Evolutionary conservation across 1,284 basidiomycete species (phyloP).

Genomic region (Rhodotorula sp.): DNA sequence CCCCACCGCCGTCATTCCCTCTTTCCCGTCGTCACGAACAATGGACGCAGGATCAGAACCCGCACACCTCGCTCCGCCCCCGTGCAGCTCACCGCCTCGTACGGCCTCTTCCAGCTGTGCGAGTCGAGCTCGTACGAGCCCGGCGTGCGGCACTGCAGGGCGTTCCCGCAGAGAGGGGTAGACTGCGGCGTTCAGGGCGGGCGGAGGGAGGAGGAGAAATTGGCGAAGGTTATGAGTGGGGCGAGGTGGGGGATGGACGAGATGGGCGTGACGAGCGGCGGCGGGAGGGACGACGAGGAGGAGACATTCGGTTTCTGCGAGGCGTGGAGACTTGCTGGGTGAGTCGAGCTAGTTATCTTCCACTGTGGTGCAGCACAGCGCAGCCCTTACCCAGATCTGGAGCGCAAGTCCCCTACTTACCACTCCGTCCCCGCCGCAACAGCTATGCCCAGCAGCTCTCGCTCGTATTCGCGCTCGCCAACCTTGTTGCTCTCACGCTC

Average conservation of each 20-base stretch:
- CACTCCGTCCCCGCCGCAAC: not conserved
- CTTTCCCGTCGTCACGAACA: not conserved
- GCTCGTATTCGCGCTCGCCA: constrained; percentile 19
- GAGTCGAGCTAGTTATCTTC: not conserved
- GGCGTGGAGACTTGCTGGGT: constrained; percentile 18
- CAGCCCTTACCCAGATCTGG: too few relatives aligned
- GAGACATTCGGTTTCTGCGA: constrained; percentile 11
- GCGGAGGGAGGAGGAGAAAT: not conserved
- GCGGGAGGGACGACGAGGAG: not conserved
- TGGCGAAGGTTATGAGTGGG: too few relatives aligned
- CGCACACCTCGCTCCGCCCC: not conserved
- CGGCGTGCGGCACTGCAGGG: constrained; percentile 1
- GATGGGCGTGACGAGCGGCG: not conserved
- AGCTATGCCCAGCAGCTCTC: constrained; percentile 29
- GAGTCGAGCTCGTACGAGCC: not conserved
- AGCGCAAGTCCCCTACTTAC: not conserved
- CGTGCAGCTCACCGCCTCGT: not conserved
- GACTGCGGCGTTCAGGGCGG: constrained; percentile 6
- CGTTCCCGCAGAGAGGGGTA: constrained; percentile 9
- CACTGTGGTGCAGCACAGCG: not conserved
- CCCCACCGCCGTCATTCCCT: too few relatives aligned
- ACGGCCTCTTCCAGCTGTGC: constrained; percentile 23
- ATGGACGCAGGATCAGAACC: not conserved
- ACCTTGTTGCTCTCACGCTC: constrained; percentile 11
- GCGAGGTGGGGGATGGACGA: not conserved